Evolutionary conservation across 2,329 filamentous ascomycete species (phyloP).

Genomic region (Cladosporium phlei): DNA sequence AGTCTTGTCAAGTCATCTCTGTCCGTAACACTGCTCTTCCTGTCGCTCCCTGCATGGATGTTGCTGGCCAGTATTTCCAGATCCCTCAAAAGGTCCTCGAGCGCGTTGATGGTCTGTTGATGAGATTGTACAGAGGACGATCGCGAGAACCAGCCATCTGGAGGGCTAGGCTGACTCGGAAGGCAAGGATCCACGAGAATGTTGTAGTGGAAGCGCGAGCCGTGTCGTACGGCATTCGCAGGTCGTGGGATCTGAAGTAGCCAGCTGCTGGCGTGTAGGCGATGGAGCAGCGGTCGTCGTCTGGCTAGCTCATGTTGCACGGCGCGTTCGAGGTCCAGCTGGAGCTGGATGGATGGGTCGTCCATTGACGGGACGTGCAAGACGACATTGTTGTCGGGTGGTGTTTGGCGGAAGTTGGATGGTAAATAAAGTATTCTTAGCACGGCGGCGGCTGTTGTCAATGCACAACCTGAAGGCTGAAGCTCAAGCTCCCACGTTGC

Average conservation of each 20-base stretch:
- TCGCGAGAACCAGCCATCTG: conserved; percentile 1
- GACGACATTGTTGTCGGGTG: conserved; percentile 3
- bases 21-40: conserved; percentile 10
- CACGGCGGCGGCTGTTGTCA: too few relatives aligned
- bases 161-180: conserved; percentile 19
- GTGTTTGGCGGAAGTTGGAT: too few relatives aligned
- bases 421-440: too few relatives aligned
- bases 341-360: conserved; percentile 36
- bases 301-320: conserved; percentile 37
- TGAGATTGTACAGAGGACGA: neutral
- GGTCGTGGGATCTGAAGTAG: conserved; percentile 59
- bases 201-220: conserved; percentile 54
- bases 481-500: too few relatives aligned
- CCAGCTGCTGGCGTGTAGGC: conserved; percentile 66
- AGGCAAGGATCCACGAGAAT: conserved; percentile 64
- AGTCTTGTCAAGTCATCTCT: conserved; percentile 6
- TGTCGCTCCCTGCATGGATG: conserved; percentile 20
- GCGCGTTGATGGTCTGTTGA: conserved; percentile 46
- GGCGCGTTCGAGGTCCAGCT: conserved; percentile 39
- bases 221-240: conserved; percentile 36
- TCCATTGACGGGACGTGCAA: conserved; percentile 18
- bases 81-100: conserved; percentile 50
- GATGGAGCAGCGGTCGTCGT: conserved; percentile 53
- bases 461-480: too few relatives aligned
- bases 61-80: conserved; percentile 43